A percentile compares a stretch with the other conserved stretches of the same genome.
These are phyloP conservation scores for Kazachstania viticola DNA, from an alignment of 805 yeast genomes.

Conservation along the genomic window DNA sequence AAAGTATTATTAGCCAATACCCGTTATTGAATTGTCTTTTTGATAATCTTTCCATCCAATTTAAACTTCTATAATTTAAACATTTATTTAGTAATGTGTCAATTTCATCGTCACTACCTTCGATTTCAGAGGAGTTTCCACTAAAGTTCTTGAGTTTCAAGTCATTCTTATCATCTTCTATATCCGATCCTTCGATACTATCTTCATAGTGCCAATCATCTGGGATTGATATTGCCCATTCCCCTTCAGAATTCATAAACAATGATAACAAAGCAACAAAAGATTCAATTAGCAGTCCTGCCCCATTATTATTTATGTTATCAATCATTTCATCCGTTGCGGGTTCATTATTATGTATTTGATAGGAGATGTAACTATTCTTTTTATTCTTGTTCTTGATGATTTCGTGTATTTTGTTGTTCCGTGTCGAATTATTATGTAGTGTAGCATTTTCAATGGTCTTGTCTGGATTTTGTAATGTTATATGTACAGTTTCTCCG, in stretches of 20 bases:
- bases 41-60: constrained; percentile 73
- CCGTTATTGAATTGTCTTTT: constrained; percentile 73
- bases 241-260: constrained; percentile 24
- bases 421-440: constrained; percentile 18
- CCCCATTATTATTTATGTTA: constrained; percentile 15
- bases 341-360: constrained; percentile 11
- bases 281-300: constrained; percentile 19
- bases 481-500: constrained; percentile 18
- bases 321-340: constrained; percentile 19
- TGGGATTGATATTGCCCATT: constrained; percentile 21
- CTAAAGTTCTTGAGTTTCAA: too few relatives aligned
- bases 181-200: constrained; percentile 4
- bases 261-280: constrained; percentile 22
- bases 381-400: constrained; percentile 7
- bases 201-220: constrained; percentile 20
- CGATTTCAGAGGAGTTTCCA: too few relatives aligned
- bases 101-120: constrained; percentile 11
- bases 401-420: constrained; percentile 9
- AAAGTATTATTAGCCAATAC: constrained; percentile 66
- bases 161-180: too few relatives aligned
- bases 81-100: constrained; percentile 25
- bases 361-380: constrained; percentile 7
- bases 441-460: neutral
- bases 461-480: too few relatives aligned
- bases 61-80: constrained; percentile 43